Percentiles rank a stretch among this genome's conserved stretches.
These are phyloP conservation scores for Pichia sp. DNA, from an alignment of 1,139 yeast species.

Conservation along the genomic window DNA sequence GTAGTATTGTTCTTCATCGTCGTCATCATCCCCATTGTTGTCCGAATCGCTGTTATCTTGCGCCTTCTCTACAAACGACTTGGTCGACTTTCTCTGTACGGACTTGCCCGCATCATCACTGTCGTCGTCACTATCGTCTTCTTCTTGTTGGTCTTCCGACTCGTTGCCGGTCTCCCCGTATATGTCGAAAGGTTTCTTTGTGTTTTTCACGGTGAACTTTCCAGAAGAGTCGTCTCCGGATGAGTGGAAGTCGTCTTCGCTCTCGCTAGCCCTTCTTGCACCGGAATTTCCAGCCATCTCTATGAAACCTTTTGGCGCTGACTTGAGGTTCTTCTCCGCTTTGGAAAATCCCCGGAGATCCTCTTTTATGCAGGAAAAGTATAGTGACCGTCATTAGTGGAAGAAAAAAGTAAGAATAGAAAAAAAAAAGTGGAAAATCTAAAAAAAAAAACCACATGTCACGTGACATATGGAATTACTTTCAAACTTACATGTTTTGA, in stretches of 20 bases:
- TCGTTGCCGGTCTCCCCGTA: neutral
- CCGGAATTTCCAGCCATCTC: neutral
- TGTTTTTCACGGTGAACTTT: constrained; percentile 4
- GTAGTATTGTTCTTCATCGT: constrained; percentile 18
- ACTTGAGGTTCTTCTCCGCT: neutral
- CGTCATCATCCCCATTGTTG: constrained; percentile 11
- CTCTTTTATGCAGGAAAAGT: neutral
- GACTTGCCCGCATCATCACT: constrained; percentile 7
- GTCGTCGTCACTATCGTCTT: neutral
- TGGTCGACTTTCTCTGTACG: constrained; percentile 1
- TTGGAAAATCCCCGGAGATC: too few species aligned
- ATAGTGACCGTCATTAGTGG: neutral
- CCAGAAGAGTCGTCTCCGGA: constrained; percentile 12
- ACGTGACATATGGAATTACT: too few species aligned
- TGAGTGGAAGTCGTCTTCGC: constrained; percentile 12
- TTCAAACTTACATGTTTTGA: too few species aligned
- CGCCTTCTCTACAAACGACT: constrained; percentile 7
- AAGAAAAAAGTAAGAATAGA: neutral
- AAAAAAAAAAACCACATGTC: neutral
- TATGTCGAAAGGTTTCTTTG: constrained; percentile 5
- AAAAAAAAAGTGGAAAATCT: neutral
- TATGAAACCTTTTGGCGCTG: neutral
- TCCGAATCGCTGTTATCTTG: constrained; percentile 9
- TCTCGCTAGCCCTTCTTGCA: neutral
- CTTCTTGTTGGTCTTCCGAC: constrained; percentile 11